Base-by-base conservation (phyloP, 192 early-diverging fungal genomes). In the Spizellomyces punctatus region DNA sequence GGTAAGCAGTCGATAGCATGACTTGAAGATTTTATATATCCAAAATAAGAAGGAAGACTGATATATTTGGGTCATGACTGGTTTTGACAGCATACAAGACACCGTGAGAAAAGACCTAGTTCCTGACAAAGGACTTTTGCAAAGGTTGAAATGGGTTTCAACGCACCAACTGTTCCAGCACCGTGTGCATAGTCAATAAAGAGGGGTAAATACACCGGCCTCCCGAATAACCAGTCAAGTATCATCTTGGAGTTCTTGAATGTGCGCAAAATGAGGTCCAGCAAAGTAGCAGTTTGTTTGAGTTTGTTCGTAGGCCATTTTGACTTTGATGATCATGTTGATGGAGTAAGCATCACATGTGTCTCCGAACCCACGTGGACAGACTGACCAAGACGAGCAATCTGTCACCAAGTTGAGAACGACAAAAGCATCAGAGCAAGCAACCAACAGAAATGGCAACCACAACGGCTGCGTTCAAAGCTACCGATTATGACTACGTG, bases 1-100 rank as follows among this genome's bases (percentile, higher is more conserved):
- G 52, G 85, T 85, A n/a, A 86, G 22, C 16, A 78, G 62, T 8
- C 86, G 79, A 55, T 78, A 69, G 44, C 87, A 42, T 60, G 69
- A 71, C 67, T 91, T 91, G 77, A 79, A 77, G 43, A 78, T 17
- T 61, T 86, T 85, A 65, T 85, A 90, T 43, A 86, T 17, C 55
- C 76, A 76, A 17, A 86, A 69, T 16, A 90, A 69, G 17, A 80
- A 45, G 14, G 81, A 66, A 44, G 59, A 61, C 42, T 61, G 59
- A 41, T 61, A 61, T 61, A 61, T 61, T 41, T 41, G 16, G 16
- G 59, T 61, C 21, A 61, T 17, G 22, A 61, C 50, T 54, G 50
- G 17, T 12, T 52, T 52, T 12, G 50, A 54, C 50, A 54, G 50
- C 50, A 36, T 3, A 36, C 1, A 54, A 54, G 50, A 54, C 14